Percentiles rank a stretch among this genome's conserved stretches.
phyloP scores from a whole-genome alignment of 2,329 filamentous ascomycete species.

The Pseudogymnoascus sp. region DNA sequence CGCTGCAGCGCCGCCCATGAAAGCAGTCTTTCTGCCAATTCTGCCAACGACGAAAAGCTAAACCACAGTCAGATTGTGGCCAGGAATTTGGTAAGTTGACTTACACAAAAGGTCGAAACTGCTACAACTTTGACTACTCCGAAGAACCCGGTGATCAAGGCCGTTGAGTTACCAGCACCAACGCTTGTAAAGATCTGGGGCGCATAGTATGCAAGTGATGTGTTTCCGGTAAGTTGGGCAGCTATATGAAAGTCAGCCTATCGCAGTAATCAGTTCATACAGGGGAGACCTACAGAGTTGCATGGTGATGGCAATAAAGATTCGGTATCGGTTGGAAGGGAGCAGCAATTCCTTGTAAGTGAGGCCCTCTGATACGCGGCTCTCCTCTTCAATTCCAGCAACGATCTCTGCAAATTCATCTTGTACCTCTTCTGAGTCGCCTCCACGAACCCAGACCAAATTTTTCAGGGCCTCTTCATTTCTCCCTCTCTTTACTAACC shows the following conservation, averaged over 20 bases:
- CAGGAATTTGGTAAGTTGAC: not conserved
- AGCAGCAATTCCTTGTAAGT: slow-evolving; percentile 40
- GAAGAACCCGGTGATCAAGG: slow-evolving; percentile 46
- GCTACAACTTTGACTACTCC: slow-evolving; percentile 45
- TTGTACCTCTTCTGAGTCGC: slow-evolving; percentile 31
- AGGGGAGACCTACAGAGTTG: slow-evolving; percentile 35
- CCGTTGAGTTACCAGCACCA: slow-evolving; percentile 39
- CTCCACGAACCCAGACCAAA: slow-evolving; percentile 46
- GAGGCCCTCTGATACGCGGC: slow-evolving; percentile 37
- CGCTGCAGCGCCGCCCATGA: slow-evolving; percentile 39
- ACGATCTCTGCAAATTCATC: slow-evolving; percentile 38
- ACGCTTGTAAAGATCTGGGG: slow-evolving; percentile 45
- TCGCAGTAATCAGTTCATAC: not conserved
- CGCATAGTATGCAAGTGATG: slow-evolving; percentile 44
- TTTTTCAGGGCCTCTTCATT: slow-evolving; percentile 40
- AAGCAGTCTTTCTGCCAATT: slow-evolving; percentile 39
- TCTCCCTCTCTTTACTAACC: slow-evolving; percentile 40
- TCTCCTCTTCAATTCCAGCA: slow-evolving; percentile 41
- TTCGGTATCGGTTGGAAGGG: slow-evolving; percentile 40
- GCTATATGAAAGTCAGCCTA: slow-evolving; percentile 4
- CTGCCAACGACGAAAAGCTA: slow-evolving; percentile 40
- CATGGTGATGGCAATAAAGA: slow-evolving; percentile 41
- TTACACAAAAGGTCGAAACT: slow-evolving; percentile 24
- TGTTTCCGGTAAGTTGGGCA: slow-evolving; percentile 43
- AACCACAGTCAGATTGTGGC: slow-evolving; percentile 28